phyloP scores from a whole-genome alignment of 2,329 filamentous ascomycete species.

The Ophiostoma piceae region DNA sequence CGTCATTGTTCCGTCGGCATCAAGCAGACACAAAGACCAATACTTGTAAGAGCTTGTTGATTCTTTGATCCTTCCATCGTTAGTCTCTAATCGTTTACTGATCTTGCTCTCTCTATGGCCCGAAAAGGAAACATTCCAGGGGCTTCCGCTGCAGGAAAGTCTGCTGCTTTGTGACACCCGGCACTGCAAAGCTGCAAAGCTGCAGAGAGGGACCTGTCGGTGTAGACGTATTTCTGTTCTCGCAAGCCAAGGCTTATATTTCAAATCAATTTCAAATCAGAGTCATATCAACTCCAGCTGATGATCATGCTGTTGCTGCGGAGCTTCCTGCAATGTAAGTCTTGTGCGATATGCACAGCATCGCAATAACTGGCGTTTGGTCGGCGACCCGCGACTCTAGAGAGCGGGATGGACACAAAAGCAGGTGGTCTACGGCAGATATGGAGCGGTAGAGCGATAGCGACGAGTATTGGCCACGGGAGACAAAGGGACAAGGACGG shows the following conservation, averaged over 20 bases:
- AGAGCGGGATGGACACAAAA: background rate
- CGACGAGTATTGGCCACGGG: background rate
- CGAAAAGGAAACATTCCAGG: background rate
- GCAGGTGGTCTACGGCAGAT: no score
- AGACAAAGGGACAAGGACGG: background rate
- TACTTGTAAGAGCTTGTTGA: background rate
- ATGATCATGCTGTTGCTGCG: no score
- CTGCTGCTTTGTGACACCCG: background rate
- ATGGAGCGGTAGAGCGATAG: background rate
- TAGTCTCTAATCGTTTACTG: background rate
- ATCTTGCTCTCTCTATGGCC: background rate
- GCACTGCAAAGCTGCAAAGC: background rate
- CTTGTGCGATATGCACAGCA: no score
- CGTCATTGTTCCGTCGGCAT: background rate
- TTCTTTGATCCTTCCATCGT: background rate
- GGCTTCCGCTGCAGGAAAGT: background rate
- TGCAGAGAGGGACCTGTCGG: background rate
- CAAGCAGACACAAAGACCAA: background rate
- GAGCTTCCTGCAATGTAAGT: no score
- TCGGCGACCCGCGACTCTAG: slow-evolving; percentile 1
- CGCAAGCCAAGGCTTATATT: no score
- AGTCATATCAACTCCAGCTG: no score
- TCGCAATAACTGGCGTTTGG: background rate
- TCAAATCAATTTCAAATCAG: no score
- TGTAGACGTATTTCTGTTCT: background rate